Base-by-base conservation (phyloP, 108 stramenopile genomes). In the Aureococcus anophagefferens region DNA sequence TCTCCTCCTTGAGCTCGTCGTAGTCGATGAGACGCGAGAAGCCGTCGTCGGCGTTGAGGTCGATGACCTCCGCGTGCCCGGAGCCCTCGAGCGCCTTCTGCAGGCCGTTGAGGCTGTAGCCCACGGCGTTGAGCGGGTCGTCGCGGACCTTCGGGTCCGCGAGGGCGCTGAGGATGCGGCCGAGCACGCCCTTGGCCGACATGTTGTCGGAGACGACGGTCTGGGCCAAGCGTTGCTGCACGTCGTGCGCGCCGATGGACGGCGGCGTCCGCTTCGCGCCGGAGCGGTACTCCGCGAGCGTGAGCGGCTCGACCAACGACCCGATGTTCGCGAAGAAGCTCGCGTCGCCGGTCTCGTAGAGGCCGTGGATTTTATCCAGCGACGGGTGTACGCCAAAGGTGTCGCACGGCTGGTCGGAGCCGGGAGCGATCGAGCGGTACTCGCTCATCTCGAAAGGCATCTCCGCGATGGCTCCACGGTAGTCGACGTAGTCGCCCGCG, bases 281-380 rank as follows among this genome's bases (percentile, higher is more conserved):
- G 32, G 81, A 79, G 31, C 88, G 88, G 35, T 81, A 79, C 70
- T 89, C 89, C 33, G 87, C 79, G 59, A 88, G 40, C 40, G 40
- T 44, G 21, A 28, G 17, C 40, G 79, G 77, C 70, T 78, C 76
- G 29, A 80, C 76, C 25, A 91, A 63, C n/a, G 81, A 78, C 30
- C 90, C 90, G 35, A 83, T 80, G 71, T 91, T 91, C 33, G 88
- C 81, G 63, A 89, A 74, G 69, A 87, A 91, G 17, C 76, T 51
- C 36, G 82, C 72, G 65, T 89, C 86, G n/a, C 79, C 78, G n/a
- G 75, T 80, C 63, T 87, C 71, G 81, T 88, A 91, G 68, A 89
- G 64, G 68, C 66, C 36, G 72, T 83, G 65, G 7, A 84, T 63
- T 32, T 74, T 18, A 13, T 51, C 59, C 33, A 87, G 67, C 9